Base-by-base conservation (phyloP, 495 filamentous ascomycete genomes). In the Thermothielavioides terrestris region DNA sequence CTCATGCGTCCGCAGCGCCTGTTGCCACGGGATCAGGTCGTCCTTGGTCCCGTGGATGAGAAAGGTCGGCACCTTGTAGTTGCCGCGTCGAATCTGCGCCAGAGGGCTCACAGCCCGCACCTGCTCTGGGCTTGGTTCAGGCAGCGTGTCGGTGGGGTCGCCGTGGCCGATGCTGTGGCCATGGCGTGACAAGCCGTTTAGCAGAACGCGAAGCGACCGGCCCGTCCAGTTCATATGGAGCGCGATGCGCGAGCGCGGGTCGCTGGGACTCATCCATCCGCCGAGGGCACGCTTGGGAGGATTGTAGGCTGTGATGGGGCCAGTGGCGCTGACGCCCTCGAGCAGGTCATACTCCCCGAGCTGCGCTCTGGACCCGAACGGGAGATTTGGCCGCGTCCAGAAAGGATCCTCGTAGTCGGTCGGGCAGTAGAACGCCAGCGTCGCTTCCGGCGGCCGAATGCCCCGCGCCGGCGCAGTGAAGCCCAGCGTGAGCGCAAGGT, bases 351-450 rank as follows among this genome's bases (percentile, higher is more conserved):
- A n/a, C n/a, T n/a, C n/a, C n/a, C n/a, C 39, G 5, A 5, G 11
- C 4, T 22, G 14, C 25, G 6, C 39, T 42, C 17, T n/a, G n/a
- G n/a, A n/a, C 39, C 25, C 21, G 14, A 37, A 75, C 15, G 34
- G 34, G 15, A 36, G 2, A 7, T 25, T 39, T 3, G 10, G 20
- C 20, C 11, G 1, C 20, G 10, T 9, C 34, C 37, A 39, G 8
- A 10, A 39, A 3, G 3, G 5, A 9, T 27, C 25, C 8, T 20
- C 40, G 4, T 15, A 30, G 37, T 76, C 62, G 0, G 63, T 63
- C 0, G 78, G 77, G 37, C 64, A 67, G 46, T 81, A 83, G 55
- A 83, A 78, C 5, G 68, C 60, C 12, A 81, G 58, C 10, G 79
- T 70, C 0, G 71, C 77, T 2, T 71, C 49, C 0, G 78, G 77